These are phyloP conservation scores for Paracorniculantispora psalliotae DNA, from an alignment of 2,329 filamentous ascomycete genomes.

Conservation along the genomic window DNA sequence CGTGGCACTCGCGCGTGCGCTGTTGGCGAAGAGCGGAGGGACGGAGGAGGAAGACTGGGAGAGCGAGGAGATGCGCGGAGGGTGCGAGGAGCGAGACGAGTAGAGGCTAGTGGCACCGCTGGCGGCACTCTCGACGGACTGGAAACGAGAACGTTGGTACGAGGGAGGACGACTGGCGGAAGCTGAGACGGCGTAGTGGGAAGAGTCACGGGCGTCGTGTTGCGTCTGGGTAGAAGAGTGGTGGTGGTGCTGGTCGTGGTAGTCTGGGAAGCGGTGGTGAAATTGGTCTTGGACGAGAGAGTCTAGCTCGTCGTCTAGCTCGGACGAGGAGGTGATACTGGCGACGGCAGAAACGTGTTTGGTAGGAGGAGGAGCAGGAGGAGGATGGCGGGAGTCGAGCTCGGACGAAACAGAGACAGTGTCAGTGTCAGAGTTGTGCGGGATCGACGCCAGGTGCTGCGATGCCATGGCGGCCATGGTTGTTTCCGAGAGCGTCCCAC, in stretches of 20 bases:
- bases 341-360: not conserved
- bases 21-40: slow-evolving; percentile 12
- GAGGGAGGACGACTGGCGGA: slow-evolving; percentile 2
- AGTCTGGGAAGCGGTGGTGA: slow-evolving; percentile 4
- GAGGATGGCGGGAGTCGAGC: not conserved
- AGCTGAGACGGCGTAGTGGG: not conserved
- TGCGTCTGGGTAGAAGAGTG: not conserved
- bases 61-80: slow-evolving; percentile 15
- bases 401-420: slow-evolving; percentile 28
- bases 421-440: slow-evolving; percentile 27
- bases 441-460: slow-evolving; percentile 6
- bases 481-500: slow-evolving; percentile 1
- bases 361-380: not conserved
- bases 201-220: slow-evolving; percentile 1
- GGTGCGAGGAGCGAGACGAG: slow-evolving; percentile 24
- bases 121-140: slow-evolving; percentile 10
- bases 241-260: slow-evolving; percentile 13
- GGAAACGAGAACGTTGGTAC: slow-evolving; percentile 5
- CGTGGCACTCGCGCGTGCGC: slow-evolving; percentile 19
- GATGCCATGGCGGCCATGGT: slow-evolving; percentile 12
- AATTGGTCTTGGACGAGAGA: slow-evolving; percentile 2
- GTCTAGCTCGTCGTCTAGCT: slow-evolving; percentile 6
- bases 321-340: not conserved
- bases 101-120: slow-evolving; percentile 16
- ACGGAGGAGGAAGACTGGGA: slow-evolving; percentile 13